phyloP scores from a whole-genome alignment of 1,284 basidiomycete species.

The Fomes fomentarius region DNA sequence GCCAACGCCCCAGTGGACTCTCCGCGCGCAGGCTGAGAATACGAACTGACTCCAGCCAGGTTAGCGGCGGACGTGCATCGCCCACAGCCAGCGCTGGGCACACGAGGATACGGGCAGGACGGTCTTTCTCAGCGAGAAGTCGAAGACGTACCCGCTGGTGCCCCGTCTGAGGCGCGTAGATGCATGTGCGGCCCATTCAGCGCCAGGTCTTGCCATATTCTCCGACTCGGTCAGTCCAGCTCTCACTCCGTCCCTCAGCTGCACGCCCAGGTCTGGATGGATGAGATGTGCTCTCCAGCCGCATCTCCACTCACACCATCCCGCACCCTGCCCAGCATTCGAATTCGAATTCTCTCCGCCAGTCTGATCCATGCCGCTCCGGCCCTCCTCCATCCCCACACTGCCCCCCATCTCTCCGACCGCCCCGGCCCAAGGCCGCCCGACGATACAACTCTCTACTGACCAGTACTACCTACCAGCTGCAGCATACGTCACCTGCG shows the following conservation, averaged over 20 bases:
- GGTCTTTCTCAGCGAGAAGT: conserved; percentile 24
- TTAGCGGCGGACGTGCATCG: conserved; percentile 9
- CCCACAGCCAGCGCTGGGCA: conserved; percentile 14
- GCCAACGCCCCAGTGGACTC: conserved; percentile 1
- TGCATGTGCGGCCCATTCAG: conserved; percentile 6
- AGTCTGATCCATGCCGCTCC: conserved; percentile 32
- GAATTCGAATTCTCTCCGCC: conserved; percentile 23
- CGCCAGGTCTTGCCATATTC: conserved; percentile 14
- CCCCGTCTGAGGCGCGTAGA: conserved; percentile 8
- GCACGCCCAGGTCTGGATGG: too few species aligned
- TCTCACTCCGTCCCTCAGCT: too few species aligned
- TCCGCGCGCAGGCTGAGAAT: background rate
- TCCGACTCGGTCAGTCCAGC: conserved; percentile 3
- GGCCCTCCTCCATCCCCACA: conserved; percentile 18
- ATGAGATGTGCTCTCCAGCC: too few species aligned
- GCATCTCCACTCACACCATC: too few species aligned
- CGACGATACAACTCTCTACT: background rate
- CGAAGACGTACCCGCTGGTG: conserved; percentile 11
- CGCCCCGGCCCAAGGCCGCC: conserved; percentile 16
- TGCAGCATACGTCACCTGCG: background rate
- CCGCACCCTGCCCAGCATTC: too few species aligned
- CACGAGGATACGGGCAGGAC: conserved; percentile 24
- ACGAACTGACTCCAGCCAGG: too few species aligned
- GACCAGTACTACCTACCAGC: background rate
- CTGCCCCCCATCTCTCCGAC: conserved; percentile 12